These are phyloP conservation scores for Paramecium sexaurelia DNA, from an alignment of 73 alveolate genomes.

Conservation along the genomic window DNA sequence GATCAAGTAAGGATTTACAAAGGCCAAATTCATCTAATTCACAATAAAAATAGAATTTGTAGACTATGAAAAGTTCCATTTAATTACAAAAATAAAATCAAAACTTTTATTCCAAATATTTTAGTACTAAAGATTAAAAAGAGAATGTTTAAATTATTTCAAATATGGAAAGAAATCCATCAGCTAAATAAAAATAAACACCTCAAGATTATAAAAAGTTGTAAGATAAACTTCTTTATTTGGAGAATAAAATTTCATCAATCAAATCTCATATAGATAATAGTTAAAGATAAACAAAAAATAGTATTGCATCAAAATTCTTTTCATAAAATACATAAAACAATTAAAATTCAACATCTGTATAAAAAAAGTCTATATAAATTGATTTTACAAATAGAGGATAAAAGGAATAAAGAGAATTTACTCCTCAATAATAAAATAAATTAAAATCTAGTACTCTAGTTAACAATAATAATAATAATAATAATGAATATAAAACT, in stretches of 20 bases:
- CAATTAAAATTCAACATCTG: background rate
- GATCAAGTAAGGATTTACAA: conserved; percentile 9
- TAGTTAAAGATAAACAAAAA: background rate
- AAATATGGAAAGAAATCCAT: background rate
- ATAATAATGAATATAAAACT: background rate
- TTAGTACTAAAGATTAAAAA: conserved; percentile 42
- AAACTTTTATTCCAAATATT: conserved; percentile 53
- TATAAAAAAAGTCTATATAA: background rate
- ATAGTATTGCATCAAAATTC: conserved; percentile 15
- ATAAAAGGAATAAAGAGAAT: background rate
- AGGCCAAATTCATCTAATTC: conserved; percentile 45
- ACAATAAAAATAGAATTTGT: background rate
- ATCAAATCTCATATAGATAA: conserved; percentile 39
- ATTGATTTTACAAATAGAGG: background rate
- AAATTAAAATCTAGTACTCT: conserved; percentile 34
- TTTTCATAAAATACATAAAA: conserved; percentile 4
- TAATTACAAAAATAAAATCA: conserved; percentile 47
- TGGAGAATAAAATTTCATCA: conserved; percentile 30
- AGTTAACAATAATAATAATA: background rate
- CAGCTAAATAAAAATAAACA: background rate
- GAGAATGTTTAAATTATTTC: conserved; percentile 10
- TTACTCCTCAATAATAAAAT: background rate
- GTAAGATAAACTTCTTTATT: conserved; percentile 15
- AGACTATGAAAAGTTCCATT: conserved; percentile 39
- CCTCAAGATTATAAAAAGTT: conserved; percentile 32